Percentiles rank a stretch among this genome's conserved stretches.
Conservation (phyloP, 2,329 filamentous ascomycete genomes). For the Capronia americana region DNA sequence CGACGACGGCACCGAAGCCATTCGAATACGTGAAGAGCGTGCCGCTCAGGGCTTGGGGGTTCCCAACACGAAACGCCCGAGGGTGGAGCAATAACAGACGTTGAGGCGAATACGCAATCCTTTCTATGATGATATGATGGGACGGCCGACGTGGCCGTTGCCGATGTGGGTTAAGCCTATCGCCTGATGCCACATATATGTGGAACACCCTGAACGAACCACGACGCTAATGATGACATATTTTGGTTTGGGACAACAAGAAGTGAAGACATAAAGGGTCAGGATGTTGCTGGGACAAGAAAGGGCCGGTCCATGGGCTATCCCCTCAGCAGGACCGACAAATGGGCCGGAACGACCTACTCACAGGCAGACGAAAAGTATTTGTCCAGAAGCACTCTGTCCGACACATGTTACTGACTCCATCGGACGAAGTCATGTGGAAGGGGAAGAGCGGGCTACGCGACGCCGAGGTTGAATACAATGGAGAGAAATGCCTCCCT, state of each 20-base stretch:
- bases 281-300: not conserved
- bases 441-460: not conserved
- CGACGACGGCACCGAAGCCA: constrained; percentile 70
- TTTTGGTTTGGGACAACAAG: constrained; percentile 10
- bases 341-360: not conserved
- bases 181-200: constrained; percentile 26
- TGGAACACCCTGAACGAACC: constrained; percentile 18
- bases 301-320: not conserved
- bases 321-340: not conserved
- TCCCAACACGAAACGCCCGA: constrained; percentile 35
- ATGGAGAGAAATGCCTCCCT: not conserved
- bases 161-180: not conserved
- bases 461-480: not conserved
- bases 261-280: not conserved
- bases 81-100: constrained; percentile 25
- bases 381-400: constrained; percentile 1
- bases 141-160: not conserved
- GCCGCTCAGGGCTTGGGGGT: constrained; percentile 39
- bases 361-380: not conserved
- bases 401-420: not conserved
- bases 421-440: not conserved
- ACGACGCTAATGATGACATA: constrained; percentile 10
- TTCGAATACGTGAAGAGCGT: constrained; percentile 58
- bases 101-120: not conserved
- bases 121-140: constrained; percentile 1